Evolutionary conservation across 129 eudicot genomes (phyloP).

Genomic region (Arctium lappa): DNA sequence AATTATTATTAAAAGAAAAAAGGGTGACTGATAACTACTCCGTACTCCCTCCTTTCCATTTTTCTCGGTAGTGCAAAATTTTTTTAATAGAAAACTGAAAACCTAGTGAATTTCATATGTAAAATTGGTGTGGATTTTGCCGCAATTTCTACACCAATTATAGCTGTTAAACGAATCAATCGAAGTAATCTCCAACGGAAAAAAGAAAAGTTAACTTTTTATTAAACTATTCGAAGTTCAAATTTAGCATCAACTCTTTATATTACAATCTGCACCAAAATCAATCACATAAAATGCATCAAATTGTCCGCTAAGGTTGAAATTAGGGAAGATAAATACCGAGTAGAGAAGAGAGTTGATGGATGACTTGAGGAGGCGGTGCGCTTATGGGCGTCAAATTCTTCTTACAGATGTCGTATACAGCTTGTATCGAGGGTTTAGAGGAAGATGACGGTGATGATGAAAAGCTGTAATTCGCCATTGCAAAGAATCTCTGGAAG

Average conservation of each 20-base stretch:
- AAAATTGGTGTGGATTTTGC: not conserved
- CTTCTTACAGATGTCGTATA: constrained; percentile 69
- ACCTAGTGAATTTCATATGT: not conserved
- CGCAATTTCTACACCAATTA: not conserved
- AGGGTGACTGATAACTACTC: not conserved
- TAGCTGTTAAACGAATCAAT: not conserved
- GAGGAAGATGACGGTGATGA: constrained; percentile 26
- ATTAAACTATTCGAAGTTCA: not conserved
- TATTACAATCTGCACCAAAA: not conserved
- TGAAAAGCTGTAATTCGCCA: constrained; percentile 45
- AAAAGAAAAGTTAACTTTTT: not conserved
- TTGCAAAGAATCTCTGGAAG: constrained; percentile 43
- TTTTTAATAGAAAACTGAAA: constrained; percentile 1
- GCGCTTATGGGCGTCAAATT: constrained; percentile 40
- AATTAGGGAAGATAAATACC: constrained; percentile 36
- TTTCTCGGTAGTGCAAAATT: not conserved
- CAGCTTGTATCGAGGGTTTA: constrained; percentile 53
- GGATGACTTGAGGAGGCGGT: constrained; percentile 45
- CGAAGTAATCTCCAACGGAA: not conserved
- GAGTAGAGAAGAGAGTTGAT: constrained; percentile 53
- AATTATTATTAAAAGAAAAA: too few relatives aligned
- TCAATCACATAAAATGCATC: not conserved
- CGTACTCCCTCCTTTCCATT: not conserved
- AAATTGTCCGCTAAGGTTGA: not conserved
- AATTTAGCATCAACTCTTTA: not conserved